These are phyloP conservation scores for Trebouxia sp. DNA, from an alignment of 139 green algal genomes.

Conservation along the genomic window DNA sequence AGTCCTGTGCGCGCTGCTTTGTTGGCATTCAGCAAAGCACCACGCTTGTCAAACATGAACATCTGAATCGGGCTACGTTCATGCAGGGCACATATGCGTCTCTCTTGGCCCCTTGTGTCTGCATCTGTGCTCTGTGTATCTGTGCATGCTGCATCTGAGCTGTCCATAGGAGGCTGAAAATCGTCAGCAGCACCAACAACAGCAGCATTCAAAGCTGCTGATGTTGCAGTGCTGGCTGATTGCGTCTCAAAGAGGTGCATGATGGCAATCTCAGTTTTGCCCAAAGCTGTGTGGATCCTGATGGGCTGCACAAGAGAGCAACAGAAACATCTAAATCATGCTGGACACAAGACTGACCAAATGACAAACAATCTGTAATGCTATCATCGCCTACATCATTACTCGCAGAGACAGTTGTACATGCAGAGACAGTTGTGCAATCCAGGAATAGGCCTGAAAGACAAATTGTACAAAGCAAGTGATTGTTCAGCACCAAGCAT, in stretches of 20 bases:
- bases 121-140: no score
- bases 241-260: constrained; percentile 5
- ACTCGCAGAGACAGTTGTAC: no score
- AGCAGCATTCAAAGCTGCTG: neutral
- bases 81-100: neutral
- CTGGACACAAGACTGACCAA: no score
- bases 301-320: constrained; percentile 2
- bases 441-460: no score
- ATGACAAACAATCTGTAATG: no score
- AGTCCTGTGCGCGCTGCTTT: neutral
- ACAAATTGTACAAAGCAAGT: no score
- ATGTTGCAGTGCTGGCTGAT: neutral
- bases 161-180: no score
- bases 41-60: constrained; percentile 3
- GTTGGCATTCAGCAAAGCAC: neutral
- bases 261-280: neutral
- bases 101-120: neutral
- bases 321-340: no score
- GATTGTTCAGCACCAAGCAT: no score
- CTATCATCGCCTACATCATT: no score
- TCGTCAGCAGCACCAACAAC: neutral
- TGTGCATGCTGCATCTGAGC: no score
- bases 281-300: neutral
- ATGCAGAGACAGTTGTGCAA: no score
- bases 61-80: neutral